Conservation (phyloP, 2,329 filamentous ascomycete species). For the Venturiaceae sp. region DNA sequence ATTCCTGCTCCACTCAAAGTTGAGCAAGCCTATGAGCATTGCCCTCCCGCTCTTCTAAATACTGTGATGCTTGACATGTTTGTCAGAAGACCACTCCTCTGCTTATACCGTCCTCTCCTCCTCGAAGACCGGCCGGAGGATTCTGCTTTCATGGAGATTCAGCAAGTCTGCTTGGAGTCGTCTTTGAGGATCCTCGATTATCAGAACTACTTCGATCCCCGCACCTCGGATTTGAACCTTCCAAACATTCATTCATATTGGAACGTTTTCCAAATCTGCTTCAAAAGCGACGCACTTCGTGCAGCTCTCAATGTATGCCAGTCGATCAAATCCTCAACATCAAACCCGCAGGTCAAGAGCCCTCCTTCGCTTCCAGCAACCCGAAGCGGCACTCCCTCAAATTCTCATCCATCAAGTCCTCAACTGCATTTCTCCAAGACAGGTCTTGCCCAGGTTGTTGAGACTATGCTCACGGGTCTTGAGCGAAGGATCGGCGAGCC, state of each 20-base stretch:
- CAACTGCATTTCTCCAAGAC: neutral
- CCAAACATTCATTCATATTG: neutral
- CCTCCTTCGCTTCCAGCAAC: neutral
- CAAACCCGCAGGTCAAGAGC: neutral
- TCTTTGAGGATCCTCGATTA: neutral
- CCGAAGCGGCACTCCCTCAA: neutral
- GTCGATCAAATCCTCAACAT: neutral
- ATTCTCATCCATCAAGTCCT: neutral
- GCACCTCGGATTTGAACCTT: neutral
- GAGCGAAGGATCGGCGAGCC: neutral
- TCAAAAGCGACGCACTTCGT: neutral
- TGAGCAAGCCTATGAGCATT: neutral
- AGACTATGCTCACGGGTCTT: neutral
- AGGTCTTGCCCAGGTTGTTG: neutral
- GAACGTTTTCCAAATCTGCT: neutral
- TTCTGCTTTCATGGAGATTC: neutral
- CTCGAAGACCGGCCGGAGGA: neutral
- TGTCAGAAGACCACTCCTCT: neutral
- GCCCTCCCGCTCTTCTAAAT: neutral
- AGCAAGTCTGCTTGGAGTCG: neutral
- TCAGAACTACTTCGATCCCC: neutral
- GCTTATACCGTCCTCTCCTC: neutral
- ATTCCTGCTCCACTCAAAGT: neutral
- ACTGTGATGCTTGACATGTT: neutral
- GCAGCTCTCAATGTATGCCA: neutral